Evolutionary conservation across 805 yeast genomes (phyloP).

Genomic region (Saccharomycopsis guyanensis): DNA sequence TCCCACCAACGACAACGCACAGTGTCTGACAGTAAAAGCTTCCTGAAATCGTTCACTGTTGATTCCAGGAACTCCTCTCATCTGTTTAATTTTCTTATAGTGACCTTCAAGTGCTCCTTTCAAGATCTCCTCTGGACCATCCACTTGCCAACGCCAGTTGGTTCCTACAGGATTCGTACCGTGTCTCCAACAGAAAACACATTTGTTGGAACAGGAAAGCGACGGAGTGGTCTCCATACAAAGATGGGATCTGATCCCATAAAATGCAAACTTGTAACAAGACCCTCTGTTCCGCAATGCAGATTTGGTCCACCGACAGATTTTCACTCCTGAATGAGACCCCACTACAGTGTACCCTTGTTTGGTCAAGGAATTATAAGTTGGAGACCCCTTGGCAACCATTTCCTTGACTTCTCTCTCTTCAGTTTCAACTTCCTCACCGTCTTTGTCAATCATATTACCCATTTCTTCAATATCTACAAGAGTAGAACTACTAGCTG

Average conservation of each 20-base stretch:
- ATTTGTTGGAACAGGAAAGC: constrained; percentile 86
- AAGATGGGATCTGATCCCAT: constrained; percentile 82
- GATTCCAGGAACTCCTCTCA: constrained; percentile 95
- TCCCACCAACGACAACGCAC: constrained; percentile 89
- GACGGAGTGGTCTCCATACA: constrained; percentile 97
- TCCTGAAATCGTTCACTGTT: constrained; percentile 84
- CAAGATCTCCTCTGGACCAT: constrained; percentile 74
- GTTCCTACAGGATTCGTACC: constrained; percentile 97
- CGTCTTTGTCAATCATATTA: constrained; percentile 25
- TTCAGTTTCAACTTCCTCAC: constrained; percentile 16
- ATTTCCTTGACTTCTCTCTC: constrained; percentile 53
- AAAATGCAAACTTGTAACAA: constrained; percentile 86
- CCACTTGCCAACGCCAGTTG: constrained; percentile 94
- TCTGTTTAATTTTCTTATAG: constrained; percentile 84
- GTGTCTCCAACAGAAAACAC: constrained; percentile 97
- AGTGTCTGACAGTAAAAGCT: constrained; percentile 82
- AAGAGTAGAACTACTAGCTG: constrained; percentile 35
- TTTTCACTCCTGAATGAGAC: constrained; percentile 89
- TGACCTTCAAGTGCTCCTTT: constrained; percentile 86
- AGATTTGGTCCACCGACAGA: constrained; percentile 93
- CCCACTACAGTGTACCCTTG: constrained; percentile 94
- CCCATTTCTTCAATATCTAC: constrained; percentile 92
- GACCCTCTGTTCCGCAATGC: constrained; percentile 92
- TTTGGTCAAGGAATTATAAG: constrained; percentile 78
- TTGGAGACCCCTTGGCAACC: constrained; percentile 88